These are phyloP conservation scores for Trametes sp. DNA, from an alignment of 1,284 basidiomycete species.

Conservation along the genomic window DNA sequence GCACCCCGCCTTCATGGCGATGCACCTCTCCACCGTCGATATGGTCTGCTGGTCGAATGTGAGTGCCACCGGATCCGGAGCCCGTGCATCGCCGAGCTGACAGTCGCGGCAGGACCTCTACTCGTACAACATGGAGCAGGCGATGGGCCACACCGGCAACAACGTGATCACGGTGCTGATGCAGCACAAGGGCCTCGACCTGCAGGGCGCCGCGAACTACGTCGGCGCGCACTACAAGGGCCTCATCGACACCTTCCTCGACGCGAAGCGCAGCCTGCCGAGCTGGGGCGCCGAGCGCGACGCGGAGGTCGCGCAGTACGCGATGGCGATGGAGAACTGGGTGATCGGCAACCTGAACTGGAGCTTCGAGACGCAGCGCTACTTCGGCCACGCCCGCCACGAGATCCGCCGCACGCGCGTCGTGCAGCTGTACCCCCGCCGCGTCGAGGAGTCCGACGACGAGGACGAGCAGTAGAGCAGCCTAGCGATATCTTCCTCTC, in stretches of 20 bases:
- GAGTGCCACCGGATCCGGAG: constrained; percentile 35
- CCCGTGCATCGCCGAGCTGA: not conserved
- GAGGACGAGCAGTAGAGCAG: constrained; percentile 45
- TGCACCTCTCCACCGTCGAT: constrained; percentile 69
- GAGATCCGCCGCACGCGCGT: constrained; percentile 40
- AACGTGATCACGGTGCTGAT: constrained; percentile 75
- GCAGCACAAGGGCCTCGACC: constrained; percentile 55
- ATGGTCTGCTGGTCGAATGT: constrained; percentile 77
- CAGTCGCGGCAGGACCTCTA: constrained; percentile 63
- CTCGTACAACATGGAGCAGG: constrained; percentile 77
- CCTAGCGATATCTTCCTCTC: not conserved
- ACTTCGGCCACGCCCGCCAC: constrained; percentile 42
- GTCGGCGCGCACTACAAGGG: constrained; percentile 60
- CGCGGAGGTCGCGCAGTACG: constrained; percentile 51
- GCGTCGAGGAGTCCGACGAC: constrained; percentile 39
- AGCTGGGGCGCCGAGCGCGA: constrained; percentile 59
- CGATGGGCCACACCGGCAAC: constrained; percentile 69
- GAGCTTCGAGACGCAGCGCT: constrained; percentile 50
- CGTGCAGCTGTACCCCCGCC: constrained; percentile 39
- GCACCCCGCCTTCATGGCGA: constrained; percentile 57
- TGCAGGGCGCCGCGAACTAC: constrained; percentile 68
- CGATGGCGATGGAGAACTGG: constrained; percentile 48
- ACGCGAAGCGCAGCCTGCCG: constrained; percentile 53
- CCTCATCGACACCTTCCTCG: constrained; percentile 57
- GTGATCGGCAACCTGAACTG: constrained; percentile 48